Evolutionary conservation across 2,329 filamentous ascomycete species (phyloP), one percentile per base, ranked within the genome.

Genomic region (Neofusicoccum parvum): DNA sequence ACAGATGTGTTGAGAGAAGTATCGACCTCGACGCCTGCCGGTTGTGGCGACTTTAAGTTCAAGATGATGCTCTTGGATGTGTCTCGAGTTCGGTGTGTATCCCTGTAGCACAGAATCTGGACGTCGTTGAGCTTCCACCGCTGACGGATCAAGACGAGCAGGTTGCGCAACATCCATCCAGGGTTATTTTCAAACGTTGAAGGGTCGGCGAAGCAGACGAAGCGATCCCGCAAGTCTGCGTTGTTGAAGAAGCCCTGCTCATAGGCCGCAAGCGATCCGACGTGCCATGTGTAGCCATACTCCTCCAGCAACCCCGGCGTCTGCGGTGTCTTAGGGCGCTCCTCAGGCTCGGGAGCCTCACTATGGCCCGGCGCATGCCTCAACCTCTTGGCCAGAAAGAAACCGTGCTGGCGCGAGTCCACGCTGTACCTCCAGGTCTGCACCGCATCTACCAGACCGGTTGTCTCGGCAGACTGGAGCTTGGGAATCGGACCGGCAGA

Each of bases 111-210:
- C 50, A 99, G 80, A 41, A 99, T 88, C 72, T 96, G 93, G 34
- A 92, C 88, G 67, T 89, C 89, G 66, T 85, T 84, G 62, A 97
- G 81, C 60, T 87, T 87, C 82, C 92, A 99, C 17, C 93, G 86
- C 69, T 94, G 90, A 65, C 92, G 87, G 15, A 97, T 87, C 23
- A 99, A 84, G 3, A 97, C 86, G 17, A 99, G 82, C 1, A 98
- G 83, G 73, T 99, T 99, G 62, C 95, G 86, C 56, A 99, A 80
- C 75, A 94, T 92, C 95, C 95, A 99, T 0, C 93, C 93, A 1
- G 95, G 94, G 56, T 93, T 91, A 66, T 91, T 87, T 0, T 89
- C 82, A 74, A 97, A 98, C 20, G 92, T 97, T 0, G 95, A 98
- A 0, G 95, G 92, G 75, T 99, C 95, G 20, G 91, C 91, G 75